These are phyloP conservation scores for Euphrasia confusa DNA, from an alignment of 257 asterid species.

Conservation along the genomic window DNA sequence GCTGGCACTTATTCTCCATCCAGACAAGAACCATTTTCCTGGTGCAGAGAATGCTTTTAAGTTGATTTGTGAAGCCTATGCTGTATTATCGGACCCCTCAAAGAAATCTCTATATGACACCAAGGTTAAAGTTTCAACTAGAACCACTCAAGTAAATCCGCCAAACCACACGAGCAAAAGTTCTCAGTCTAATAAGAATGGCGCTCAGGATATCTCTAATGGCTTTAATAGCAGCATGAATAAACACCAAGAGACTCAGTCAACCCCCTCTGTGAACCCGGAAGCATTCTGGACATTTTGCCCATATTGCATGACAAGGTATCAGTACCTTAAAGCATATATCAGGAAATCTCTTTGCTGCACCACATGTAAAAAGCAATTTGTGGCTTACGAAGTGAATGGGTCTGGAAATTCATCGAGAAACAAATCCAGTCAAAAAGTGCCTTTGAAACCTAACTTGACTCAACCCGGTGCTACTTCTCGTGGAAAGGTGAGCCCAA, in stretches of 20 bases:
- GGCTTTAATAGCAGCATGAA: constrained; percentile 23
- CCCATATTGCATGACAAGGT: constrained; percentile 35
- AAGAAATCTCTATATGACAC: constrained; percentile 49
- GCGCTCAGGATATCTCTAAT: constrained; percentile 26
- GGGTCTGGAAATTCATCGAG: constrained; percentile 19
- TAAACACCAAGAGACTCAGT: constrained; percentile 27
- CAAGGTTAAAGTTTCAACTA: constrained; percentile 26
- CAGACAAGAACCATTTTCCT: constrained; percentile 58
- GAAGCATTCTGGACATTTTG: constrained; percentile 52
- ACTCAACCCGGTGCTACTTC: constrained; percentile 23
- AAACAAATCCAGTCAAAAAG: constrained; percentile 20
- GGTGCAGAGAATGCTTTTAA: constrained; percentile 74
- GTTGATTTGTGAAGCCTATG: constrained; percentile 55
- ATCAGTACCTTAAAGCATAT: constrained; percentile 30
- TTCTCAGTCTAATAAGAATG: constrained; percentile 10
- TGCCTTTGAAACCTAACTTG: constrained; percentile 27
- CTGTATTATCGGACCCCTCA: constrained; percentile 42
- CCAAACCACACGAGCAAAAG: constrained; percentile 21
- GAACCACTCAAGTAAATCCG: constrained; percentile 28
- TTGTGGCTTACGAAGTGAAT: constrained; percentile 29
- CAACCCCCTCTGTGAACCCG: constrained; percentile 21
- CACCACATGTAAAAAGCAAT: constrained; percentile 31
- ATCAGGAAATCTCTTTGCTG: constrained; percentile 33
- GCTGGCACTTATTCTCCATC: constrained; percentile 60
- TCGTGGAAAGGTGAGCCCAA: constrained; percentile 20